Conservation (phyloP, 2,329 filamentous ascomycete genomes). For the Penicillium oxalicum region DNA sequence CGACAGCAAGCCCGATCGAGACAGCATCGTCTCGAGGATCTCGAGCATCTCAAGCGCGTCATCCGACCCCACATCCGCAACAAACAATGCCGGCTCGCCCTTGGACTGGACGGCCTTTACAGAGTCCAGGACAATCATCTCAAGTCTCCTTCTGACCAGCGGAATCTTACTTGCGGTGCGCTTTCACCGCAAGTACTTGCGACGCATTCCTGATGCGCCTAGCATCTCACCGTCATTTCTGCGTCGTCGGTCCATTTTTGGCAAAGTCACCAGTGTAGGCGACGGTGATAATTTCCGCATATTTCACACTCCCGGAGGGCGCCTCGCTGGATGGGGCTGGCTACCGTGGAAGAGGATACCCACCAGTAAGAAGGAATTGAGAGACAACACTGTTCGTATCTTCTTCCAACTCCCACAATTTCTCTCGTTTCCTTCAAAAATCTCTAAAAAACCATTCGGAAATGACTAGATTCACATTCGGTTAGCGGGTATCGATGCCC, state of each 20-base stretch:
- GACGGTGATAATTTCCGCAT: slow-evolving; percentile 95
- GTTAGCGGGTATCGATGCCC: slow-evolving; percentile 87
- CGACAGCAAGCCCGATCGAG: slow-evolving; percentile 17
- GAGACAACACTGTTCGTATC: slow-evolving; percentile 65
- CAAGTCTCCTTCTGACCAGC: slow-evolving; percentile 35
- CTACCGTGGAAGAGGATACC: slow-evolving; percentile 66
- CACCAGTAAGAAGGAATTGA: slow-evolving; percentile 60
- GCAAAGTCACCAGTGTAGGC: slow-evolving; percentile 84
- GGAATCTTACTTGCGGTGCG: slow-evolving; percentile 32
- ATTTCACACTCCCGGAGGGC: slow-evolving; percentile 90
- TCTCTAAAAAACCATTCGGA: neutral
- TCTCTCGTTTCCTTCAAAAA: slow-evolving; percentile 1
- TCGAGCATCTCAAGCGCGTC: slow-evolving; percentile 13
- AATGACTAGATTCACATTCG: slow-evolving; percentile 66
- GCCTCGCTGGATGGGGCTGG: slow-evolving; percentile 88
- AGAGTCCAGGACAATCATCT: slow-evolving; percentile 32
- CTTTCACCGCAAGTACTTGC: slow-evolving; percentile 55
- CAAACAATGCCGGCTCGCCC: slow-evolving; percentile 36
- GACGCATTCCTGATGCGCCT: slow-evolving; percentile 71
- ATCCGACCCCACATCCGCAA: slow-evolving; percentile 24
- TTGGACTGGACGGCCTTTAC: slow-evolving; percentile 38
- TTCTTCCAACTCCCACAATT: neutral
- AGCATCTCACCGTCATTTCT: slow-evolving; percentile 72
- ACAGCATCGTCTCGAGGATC: slow-evolving; percentile 3
- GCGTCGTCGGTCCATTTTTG: slow-evolving; percentile 69